Base-by-base conservation (phyloP, 768 basidiomycete species). In the Leccinum longicurvipes region DNA sequence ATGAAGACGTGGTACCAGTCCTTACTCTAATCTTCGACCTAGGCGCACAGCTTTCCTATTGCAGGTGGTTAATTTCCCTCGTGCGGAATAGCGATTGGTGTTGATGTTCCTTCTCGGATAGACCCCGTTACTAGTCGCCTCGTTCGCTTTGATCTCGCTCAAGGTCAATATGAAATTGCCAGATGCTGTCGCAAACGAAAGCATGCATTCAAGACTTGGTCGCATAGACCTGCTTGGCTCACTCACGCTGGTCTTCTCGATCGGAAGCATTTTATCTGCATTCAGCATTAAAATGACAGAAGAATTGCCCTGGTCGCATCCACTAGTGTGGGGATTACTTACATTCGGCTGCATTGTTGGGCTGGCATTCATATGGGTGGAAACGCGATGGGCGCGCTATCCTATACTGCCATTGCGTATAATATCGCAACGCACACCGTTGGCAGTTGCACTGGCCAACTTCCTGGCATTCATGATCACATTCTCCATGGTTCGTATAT, bases 391-490 rank as follows among this genome's bases (percentile, higher is more conserved):
- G 76, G 84, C 91, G 3, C 78, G 82, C 3, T 90, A 88, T 68
- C 96, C 96, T 17, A 87, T 97, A 50, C 87, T 98, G 85, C 96
- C 96, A 47, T 73, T 97, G 59, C 82, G 82, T 50, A 73, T 95
- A 54, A 79, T 95, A 29, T 82, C 79, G 31, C 83, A 85, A 65
- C 77, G 93, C 53, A 94, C 90, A 23, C 91, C 92, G 6, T 71
- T 93, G 23, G 87, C 89, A 10, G 84, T 93, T 27, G 89, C 90
- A 4, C 54, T 94, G 49, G 82, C 83, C 45, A 27, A n/a, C n/a
- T n/a, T n/a, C n/a, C n/a, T n/a, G n/a, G n/a, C n/a, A n/a, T n/a
- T n/a, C n/a, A n/a, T n/a, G n/a, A n/a, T n/a, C n/a, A n/a, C n/a
- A n/a, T n/a, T n/a, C n/a, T n/a, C n/a, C n/a, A n/a, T n/a, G n/a